These are phyloP conservation scores for Exutisphaerella laricina DNA, from an alignment of 2,329 filamentous ascomycete genomes.

Conservation along the genomic window DNA sequence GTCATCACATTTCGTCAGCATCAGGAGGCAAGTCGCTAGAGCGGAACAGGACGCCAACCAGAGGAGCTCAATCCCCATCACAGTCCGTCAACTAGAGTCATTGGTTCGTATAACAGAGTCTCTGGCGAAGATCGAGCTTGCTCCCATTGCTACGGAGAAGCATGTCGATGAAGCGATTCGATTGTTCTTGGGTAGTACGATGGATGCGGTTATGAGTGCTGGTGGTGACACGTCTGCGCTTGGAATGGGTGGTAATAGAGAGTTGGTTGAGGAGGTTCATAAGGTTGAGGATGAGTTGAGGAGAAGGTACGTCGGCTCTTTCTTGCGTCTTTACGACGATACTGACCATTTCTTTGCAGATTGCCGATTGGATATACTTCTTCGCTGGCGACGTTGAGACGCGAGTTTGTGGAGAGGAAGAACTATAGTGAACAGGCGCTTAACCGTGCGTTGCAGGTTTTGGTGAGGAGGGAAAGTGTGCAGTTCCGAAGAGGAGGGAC, in stretches of 20 bases:
- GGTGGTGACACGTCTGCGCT: conserved; percentile 65
- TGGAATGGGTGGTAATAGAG: conserved; percentile 68
- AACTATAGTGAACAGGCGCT: conserved; percentile 84
- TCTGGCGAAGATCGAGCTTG: conserved; percentile 82
- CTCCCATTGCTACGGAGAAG: conserved; percentile 76
- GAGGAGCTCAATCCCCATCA: conserved; percentile 92
- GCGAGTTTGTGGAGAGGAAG: conserved; percentile 88
- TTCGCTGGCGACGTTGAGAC: conserved; percentile 73
- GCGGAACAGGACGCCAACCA: conserved; percentile 85
- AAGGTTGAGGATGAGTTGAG: conserved; percentile 86
- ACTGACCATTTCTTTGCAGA: conserved; percentile 18
- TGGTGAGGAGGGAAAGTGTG: conserved; percentile 83
- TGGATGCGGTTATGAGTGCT: conserved; percentile 71
- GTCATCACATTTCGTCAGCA: conserved; percentile 94
- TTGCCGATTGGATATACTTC: conserved; percentile 95
- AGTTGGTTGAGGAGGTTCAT: conserved; percentile 82
- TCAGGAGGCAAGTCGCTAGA: conserved; percentile 87
- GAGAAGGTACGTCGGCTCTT: conserved; percentile 55
- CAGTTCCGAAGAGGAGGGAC: conserved; percentile 71
- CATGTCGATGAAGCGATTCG: conserved; percentile 98
- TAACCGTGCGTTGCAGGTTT: conserved; percentile 74
- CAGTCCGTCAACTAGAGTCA: conserved; percentile 91
- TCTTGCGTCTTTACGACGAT: no score
- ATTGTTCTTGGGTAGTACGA: conserved; percentile 90
- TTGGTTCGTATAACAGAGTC: conserved; percentile 97